Conservation (phyloP, 257 asterid species). For the Solanum megistacrolobum region DNA sequence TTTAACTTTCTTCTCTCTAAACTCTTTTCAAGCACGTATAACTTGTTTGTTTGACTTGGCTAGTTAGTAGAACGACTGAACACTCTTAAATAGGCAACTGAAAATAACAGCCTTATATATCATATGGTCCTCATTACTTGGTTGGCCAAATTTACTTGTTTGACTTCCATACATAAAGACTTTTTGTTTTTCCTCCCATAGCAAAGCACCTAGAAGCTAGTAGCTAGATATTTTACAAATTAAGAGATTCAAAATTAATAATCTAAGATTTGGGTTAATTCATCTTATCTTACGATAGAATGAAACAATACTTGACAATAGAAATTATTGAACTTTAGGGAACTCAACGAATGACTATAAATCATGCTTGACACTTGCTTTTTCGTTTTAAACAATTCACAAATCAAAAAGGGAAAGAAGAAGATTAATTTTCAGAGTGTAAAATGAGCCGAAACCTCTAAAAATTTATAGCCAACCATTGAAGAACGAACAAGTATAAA, state of each 20-base stretch:
- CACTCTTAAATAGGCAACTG: not conserved
- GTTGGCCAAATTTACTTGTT: not conserved
- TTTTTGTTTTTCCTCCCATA: not conserved
- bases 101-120: not conserved
- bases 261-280: not conserved
- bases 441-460: no score
- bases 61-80: not conserved
- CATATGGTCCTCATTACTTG: not conserved
- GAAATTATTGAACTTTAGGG: no score
- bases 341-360: not conserved
- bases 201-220: not conserved
- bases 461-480: not conserved
- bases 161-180: not conserved
- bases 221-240: not conserved
- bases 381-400: not conserved
- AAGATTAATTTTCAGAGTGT: not conserved
- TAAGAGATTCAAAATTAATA: not conserved
- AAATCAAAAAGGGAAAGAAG: not conserved
- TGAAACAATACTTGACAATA: no score
- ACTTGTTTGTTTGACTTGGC: not conserved
- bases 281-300: not conserved
- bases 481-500: not conserved
- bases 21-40: not conserved
- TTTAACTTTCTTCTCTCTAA: not conserved
- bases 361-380: not conserved